phyloP scores from a whole-genome alignment of 306 rosid genomes.

The Cicer chorassanicum region DNA sequence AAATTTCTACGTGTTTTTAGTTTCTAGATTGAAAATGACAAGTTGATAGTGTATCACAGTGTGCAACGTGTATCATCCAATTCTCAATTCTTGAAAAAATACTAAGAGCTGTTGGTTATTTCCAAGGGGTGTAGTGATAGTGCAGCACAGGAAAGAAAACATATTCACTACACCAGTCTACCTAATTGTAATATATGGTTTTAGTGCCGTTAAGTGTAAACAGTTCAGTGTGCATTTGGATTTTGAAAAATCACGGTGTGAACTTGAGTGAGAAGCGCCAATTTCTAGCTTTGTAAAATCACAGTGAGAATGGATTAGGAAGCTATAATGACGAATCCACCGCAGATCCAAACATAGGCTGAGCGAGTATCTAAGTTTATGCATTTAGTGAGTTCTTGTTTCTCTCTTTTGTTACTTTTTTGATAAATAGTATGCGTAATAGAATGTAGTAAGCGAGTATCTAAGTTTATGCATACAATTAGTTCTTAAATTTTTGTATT shows the following conservation, averaged over 20 bases:
- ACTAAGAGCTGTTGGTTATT: not conserved
- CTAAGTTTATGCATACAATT: not conserved
- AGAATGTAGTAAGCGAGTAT: not conserved
- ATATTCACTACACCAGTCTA: not conserved
- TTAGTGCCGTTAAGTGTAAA: not conserved
- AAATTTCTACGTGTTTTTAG: not conserved
- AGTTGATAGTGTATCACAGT: slow-evolving; percentile 2
- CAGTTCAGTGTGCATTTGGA: not conserved
- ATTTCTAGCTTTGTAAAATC: too few relatives aligned
- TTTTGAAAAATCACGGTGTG: too few relatives aligned
- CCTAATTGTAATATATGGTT: too few relatives aligned
- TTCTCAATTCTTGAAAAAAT: slow-evolving; percentile 1
- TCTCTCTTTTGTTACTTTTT: not conserved
- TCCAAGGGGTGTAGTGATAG: not conserved
- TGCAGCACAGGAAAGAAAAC: not conserved
- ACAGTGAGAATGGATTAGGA: too few relatives aligned
- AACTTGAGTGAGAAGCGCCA: too few relatives aligned
- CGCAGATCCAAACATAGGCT: too few relatives aligned
- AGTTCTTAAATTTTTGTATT: not conserved
- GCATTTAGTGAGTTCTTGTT: not conserved
- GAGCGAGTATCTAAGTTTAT: too few relatives aligned
- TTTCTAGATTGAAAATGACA: not conserved
- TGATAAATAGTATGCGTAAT: not conserved
- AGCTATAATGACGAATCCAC: too few relatives aligned
- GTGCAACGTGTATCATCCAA: not conserved